phyloP scores from a whole-genome alignment of 2,329 filamentous ascomycete species.

The Plenodomus lindquistii region DNA sequence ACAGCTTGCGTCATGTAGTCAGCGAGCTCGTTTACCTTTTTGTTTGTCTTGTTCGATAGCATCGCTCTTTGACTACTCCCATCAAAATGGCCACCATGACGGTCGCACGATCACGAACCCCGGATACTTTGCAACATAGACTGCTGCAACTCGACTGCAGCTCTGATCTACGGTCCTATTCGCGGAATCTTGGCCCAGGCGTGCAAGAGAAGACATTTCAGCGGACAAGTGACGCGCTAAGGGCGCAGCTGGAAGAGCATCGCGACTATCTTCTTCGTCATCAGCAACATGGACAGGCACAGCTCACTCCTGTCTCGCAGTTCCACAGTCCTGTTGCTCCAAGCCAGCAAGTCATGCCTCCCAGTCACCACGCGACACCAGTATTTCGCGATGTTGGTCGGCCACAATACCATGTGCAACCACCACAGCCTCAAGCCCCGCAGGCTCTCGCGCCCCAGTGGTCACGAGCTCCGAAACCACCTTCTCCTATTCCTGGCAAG shows the following conservation, averaged over 20 bases:
- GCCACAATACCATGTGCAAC: neutral
- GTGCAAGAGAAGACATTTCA: slow-evolving; percentile 25
- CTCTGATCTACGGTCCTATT: slow-evolving; percentile 23
- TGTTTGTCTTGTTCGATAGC: neutral
- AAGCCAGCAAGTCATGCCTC: slow-evolving; percentile 2
- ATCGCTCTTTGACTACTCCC: neutral
- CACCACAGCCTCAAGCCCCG: slow-evolving; percentile 12
- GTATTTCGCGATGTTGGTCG: neutral
- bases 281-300: slow-evolving; percentile 4
- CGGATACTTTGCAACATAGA: slow-evolving; percentile 17
- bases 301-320: slow-evolving; percentile 13
- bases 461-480: slow-evolving; percentile 1
- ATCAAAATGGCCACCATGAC: slow-evolving; percentile 10
- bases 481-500: slow-evolving; percentile 3
- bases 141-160: slow-evolving; percentile 27
- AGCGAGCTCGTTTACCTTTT: slow-evolving; percentile 5
- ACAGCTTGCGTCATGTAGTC: slow-evolving; percentile 8
- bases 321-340: slow-evolving; percentile 7
- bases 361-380: slow-evolving; percentile 1
- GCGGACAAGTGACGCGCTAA: slow-evolving; percentile 21
- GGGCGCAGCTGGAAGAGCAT: slow-evolving; percentile 24
- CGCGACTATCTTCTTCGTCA: slow-evolving; percentile 21
- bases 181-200: slow-evolving; percentile 25
- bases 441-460: slow-evolving; percentile 10
- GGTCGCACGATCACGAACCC: slow-evolving; percentile 5